Conservation (phyloP, 495 filamentous ascomycete species). For the Schizothecium vesticola region DNA sequence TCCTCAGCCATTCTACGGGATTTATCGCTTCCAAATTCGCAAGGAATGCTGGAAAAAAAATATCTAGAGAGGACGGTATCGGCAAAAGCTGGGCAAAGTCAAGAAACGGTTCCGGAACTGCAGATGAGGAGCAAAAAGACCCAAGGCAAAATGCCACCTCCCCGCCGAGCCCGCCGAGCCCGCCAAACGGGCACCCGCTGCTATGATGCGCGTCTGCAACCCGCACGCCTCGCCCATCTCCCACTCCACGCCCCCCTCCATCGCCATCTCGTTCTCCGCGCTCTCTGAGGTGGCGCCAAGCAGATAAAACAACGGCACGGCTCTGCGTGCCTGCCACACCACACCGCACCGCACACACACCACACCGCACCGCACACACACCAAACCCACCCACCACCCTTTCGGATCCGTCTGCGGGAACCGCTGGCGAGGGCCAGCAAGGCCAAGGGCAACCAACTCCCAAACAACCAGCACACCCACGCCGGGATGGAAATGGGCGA, state of each 20-base stretch:
- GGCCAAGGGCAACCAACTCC: neutral
- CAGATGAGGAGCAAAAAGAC: neutral
- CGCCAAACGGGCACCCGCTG: neutral
- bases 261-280: neutral
- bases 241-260: neutral
- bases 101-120: neutral
- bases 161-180: too few species aligned
- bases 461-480: neutral
- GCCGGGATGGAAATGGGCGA: neutral
- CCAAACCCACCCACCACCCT: neutral
- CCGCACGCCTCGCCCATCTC: neutral
- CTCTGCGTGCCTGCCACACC: slow-evolving; percentile 3
- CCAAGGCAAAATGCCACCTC: neutral
- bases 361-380: too few species aligned
- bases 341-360: too few species aligned
- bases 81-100: neutral
- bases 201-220: neutral
- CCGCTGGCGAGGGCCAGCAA: neutral
- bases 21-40: too few species aligned
- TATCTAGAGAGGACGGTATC: too few species aligned
- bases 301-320: neutral
- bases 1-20: too few species aligned
- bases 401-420: neutral
- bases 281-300: neutral
- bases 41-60: too few species aligned